Conservation (phyloP, 495 filamentous ascomycete species). For the Penicillium cosmopolitanum region DNA sequence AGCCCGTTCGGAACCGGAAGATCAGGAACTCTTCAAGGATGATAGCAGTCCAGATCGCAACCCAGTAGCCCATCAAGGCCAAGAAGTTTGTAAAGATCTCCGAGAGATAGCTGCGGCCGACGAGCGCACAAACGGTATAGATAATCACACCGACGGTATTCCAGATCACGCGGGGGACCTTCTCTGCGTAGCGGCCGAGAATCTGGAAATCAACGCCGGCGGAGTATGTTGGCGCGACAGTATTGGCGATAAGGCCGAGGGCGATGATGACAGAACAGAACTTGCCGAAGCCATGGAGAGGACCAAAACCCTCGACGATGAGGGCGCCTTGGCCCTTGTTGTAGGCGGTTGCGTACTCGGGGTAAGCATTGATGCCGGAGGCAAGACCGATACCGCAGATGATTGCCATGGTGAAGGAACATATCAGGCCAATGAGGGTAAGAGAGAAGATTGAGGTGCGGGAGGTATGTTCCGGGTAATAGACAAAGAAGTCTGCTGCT, state of each 20-base stretch:
- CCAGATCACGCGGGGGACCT: conserved; percentile 66
- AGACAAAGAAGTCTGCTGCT: conserved; percentile 69
- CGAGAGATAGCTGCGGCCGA: conserved; percentile 61
- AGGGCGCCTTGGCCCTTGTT: conserved; percentile 52
- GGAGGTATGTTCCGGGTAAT: conserved; percentile 61
- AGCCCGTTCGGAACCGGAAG: conserved; percentile 56
- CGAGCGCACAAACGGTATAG: conserved; percentile 65
- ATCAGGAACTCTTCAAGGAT: conserved; percentile 65
- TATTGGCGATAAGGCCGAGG: conserved; percentile 72
- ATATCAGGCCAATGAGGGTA: conserved; percentile 50
- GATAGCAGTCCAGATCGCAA: conserved; percentile 66
- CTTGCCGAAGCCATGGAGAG: conserved; percentile 69
- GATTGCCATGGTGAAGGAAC: conserved; percentile 64
- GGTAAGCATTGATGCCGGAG: conserved; percentile 58
- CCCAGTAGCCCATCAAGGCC: conserved; percentile 76
- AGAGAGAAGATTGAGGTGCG: conserved; percentile 37
- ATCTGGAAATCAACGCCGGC: conserved; percentile 71
- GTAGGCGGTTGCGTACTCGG: conserved; percentile 61
- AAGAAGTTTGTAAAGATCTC: conserved; percentile 74
- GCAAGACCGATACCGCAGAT: conserved; percentile 70
- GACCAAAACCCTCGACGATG: conserved; percentile 65
- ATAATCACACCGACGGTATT: conserved; percentile 62
- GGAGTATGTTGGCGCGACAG: conserved; percentile 70
- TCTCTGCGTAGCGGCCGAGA: conserved; percentile 58
- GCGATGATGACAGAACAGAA: conserved; percentile 75